Evolutionary conservation across 495 filamentous ascomycete species (phyloP).

Genomic region (Pyrenopolyporus hunteri): DNA sequence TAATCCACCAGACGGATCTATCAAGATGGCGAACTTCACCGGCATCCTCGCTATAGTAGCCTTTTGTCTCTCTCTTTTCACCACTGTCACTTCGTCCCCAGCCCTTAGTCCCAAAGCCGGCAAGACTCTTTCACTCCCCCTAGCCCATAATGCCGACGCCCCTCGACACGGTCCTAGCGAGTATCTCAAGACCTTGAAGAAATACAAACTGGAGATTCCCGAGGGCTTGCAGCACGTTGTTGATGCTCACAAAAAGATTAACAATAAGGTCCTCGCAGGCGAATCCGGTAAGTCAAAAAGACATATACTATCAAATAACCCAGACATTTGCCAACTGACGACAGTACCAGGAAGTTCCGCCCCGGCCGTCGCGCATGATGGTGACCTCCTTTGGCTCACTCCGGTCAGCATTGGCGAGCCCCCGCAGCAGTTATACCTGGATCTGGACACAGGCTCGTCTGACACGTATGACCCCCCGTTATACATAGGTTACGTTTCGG

Average conservation of each 20-base stretch:
- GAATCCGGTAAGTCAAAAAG: conserved; percentile 20
- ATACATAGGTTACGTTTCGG: background rate
- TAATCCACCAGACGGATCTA: background rate
- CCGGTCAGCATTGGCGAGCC: conserved; percentile 72
- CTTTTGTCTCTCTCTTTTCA: conserved; percentile 28
- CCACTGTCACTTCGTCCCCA: conserved; percentile 11
- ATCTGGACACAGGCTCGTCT: conserved; percentile 77
- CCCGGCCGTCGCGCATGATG: conserved; percentile 30
- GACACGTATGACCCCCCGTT: conserved; percentile 66
- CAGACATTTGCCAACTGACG: conserved; percentile 2
- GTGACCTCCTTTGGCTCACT: conserved; percentile 69
- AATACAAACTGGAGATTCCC: conserved; percentile 38
- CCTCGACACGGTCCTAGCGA: conserved; percentile 40
- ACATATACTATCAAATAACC: background rate
- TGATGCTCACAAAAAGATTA: conserved; percentile 31
- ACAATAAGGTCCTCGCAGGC: conserved; percentile 14
- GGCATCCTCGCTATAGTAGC: conserved; percentile 25
- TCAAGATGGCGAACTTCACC: conserved; percentile 26
- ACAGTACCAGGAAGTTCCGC: conserved; percentile 23
- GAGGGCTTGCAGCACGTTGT: conserved; percentile 38
- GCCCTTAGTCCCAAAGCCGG: conserved; percentile 8
- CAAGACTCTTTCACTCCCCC: conserved; percentile 36
- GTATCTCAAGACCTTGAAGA: conserved; percentile 41
- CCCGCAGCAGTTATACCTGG: conserved; percentile 66
- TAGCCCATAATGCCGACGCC: conserved; percentile 31